Evolutionary conservation across 352 stramenopile genomes (phyloP).

Genomic region (Saprolegnia diclina): DNA sequence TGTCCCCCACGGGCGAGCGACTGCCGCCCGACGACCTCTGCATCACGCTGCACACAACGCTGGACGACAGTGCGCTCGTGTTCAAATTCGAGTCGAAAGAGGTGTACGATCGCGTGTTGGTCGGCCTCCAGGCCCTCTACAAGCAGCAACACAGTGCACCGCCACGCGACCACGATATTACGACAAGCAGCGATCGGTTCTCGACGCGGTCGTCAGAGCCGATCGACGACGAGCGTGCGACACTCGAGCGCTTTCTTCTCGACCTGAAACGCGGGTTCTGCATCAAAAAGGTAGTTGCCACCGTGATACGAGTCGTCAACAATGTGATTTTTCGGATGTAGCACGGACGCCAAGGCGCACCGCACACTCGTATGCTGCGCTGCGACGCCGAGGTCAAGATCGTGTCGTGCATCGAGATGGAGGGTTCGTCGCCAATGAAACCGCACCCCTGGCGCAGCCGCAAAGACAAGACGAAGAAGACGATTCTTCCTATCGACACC

Average conservation of each 20-base stretch:
- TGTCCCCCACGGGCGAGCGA: not conserved
- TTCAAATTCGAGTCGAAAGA: slow-evolving; percentile 6
- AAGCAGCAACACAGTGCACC: not conserved
- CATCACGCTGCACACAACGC: not conserved
- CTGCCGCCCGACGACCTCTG: not conserved
- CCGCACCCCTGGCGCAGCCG: slow-evolving; percentile 3
- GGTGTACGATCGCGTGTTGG: not conserved
- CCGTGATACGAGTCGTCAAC: not conserved
- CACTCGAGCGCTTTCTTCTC: not conserved
- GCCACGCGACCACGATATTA: too few relatives aligned
- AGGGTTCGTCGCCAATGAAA: not conserved
- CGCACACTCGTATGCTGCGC: not conserved
- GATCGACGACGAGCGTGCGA: not conserved
- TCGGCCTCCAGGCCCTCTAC: not conserved
- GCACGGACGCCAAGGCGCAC: slow-evolving; percentile 16
- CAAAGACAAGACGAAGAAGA: not conserved
- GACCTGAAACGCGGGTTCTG: slow-evolving; percentile 13
- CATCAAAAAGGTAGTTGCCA: slow-evolving; percentile 17
- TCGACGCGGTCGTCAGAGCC: not conserved
- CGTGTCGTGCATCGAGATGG: not conserved
- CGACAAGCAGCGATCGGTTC: not conserved
- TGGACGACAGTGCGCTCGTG: slow-evolving; percentile 1
- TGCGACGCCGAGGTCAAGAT: slow-evolving; percentile 15
- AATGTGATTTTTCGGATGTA: not conserved
- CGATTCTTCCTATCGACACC: slow-evolving; percentile 2